Evolutionary conservation across 352 stramenopile species (phyloP), one percentile per base, ranked within the genome.

Genomic region (Globisporangium okanoganense): DNA sequence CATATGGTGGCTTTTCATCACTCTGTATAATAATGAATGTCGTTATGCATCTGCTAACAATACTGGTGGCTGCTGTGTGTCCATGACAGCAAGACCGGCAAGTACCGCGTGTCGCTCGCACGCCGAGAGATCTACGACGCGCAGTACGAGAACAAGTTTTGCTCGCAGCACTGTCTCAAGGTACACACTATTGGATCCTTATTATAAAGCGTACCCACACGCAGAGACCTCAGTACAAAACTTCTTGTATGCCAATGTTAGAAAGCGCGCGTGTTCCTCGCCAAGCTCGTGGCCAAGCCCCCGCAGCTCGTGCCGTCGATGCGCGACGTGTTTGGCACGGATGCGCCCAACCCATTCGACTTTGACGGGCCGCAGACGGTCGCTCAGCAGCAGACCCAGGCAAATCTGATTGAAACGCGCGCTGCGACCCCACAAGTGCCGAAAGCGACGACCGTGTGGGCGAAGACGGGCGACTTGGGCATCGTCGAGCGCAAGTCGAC

Each of bases 111-210:
- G 29, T 95, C 86, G 18, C 64, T 93, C 52, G 71, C 72, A 54
- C 76, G 82, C 36, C 77, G 82, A 43, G 76, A 89, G 69, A 92
- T 95, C 62, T 94, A 95, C 64, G 80, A 90, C 31, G 80, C 83
- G n/a, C 62, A 79, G 12, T 77, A 80, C 22, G 86, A 95, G 66
- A 86, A 87, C 43, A 76, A 95, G 62, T 95, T 95, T 38, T 95
- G 86, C 70, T 90, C 80, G 1, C 60, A 76, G 38, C 65, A 76
- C 8, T 95, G 86, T 57, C 61, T 80, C 7, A 79, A 90, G 74
- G 85, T 95, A 48, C 25, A 61, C 9, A 16, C 12, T 51, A 33
- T 33, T 33, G 29, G 29, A 33, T 33, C 3, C 6, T 33, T 3
- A 3, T 33, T 33, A 6, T 6, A 33, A 33, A 33, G 29, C 6